Conservation (phyloP, 2,329 filamentous ascomycete genomes). For the Bisporella sp. region DNA sequence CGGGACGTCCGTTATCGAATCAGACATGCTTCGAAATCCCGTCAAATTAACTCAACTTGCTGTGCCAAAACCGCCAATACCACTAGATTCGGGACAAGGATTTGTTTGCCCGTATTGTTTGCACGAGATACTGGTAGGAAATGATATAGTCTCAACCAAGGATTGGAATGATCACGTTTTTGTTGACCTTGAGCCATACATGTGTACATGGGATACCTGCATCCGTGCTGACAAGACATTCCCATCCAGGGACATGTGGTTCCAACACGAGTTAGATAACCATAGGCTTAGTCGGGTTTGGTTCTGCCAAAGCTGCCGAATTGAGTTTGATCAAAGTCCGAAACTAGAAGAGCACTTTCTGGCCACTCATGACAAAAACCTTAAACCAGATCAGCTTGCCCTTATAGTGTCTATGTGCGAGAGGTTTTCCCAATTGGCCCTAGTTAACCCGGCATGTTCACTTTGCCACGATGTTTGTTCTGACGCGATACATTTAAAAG, state of each 20-base stretch:
- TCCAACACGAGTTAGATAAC: constrained; percentile 17
- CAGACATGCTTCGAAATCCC: background rate
- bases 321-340: constrained; percentile 4
- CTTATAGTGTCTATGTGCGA: constrained; percentile 16
- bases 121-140: constrained; percentile 13
- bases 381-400: constrained; percentile 6
- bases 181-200: constrained; percentile 16
- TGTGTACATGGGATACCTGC: constrained; percentile 18
- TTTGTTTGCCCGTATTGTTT: constrained; percentile 15
- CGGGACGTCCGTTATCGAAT: background rate
- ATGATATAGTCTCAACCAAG: constrained; percentile 3
- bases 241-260: constrained; percentile 14
- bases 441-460: background rate
- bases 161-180: constrained; percentile 16
- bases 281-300: constrained; percentile 14
- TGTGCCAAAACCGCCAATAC: constrained; percentile 9
- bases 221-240: constrained; percentile 11
- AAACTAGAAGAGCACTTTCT: constrained; percentile 5
- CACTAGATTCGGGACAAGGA: background rate
- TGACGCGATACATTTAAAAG: constrained; percentile 3
- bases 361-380: constrained; percentile 5
- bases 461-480: background rate
- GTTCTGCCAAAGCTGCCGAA: constrained; percentile 12
- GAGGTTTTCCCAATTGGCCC: constrained; percentile 3
- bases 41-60: background rate